Base-by-base conservation (phyloP, 345 rosid genomes). In the Mangifera indica region DNA sequence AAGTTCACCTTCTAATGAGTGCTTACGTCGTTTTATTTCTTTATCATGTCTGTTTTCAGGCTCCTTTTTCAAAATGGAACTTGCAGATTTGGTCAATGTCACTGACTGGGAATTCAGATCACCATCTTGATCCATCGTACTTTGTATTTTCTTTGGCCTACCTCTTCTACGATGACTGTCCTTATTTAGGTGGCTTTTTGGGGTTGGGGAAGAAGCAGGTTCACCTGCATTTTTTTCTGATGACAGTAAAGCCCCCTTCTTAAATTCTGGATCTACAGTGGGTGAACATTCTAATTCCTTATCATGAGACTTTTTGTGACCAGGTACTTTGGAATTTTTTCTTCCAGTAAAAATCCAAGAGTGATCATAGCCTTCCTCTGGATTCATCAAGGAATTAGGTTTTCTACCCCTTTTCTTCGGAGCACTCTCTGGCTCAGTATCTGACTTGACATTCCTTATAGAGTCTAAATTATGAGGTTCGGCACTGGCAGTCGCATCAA, bases 351-450 rank as follows among this genome's bases (percentile, higher is more conserved):
- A 67, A 61, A 74, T 54, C 93, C 88, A 84, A 74, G 84, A 74
- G 69, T 78, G 85, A 67, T 86, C 84, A 74, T 84, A 84, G 56
- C 89, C 89, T 83, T 91, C 93, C 57, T 79, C 92, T 40, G 92
- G 81, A 73, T 81, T 87, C 82, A 88, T 84, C 77, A 86, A 79
- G 44, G 91, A 79, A 79, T 83, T 93, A 57, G 86, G 93, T 82
- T 80, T 87, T 72, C 85, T 56, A 20, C 87, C 89, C 79, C 93
- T 87, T 81, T 78, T 90, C 83, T 70, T 83, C 13, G 82, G 73
- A 63, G 74, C 63, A 17, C 76, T 79, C 62, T 77, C 81, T 62
- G 73, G 76, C 70, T 82, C 83, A 32, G 25, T 77, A 72, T 81
- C 86, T 52, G 63, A 59, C 64, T 77, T 69, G 67, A 55, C 49